phyloP scores from a whole-genome alignment of 768 basidiomycete genomes.

The Lactarius tabidus region DNA sequence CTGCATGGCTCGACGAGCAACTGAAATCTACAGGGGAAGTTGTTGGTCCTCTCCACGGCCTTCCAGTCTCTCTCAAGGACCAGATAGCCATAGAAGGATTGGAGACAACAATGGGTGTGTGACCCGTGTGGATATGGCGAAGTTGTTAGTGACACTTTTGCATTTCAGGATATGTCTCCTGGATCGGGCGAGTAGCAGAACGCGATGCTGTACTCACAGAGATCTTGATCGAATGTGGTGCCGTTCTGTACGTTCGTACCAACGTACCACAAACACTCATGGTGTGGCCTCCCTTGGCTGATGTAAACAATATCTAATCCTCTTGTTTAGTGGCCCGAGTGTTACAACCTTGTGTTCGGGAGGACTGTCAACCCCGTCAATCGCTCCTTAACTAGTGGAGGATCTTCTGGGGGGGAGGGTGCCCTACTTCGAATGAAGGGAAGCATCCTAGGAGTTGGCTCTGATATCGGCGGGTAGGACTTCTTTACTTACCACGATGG shows the following conservation, averaged over 20 bases:
- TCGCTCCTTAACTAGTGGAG: conserved; percentile 65
- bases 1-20: conserved; percentile 41
- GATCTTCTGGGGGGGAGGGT: conserved; percentile 85
- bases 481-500: conserved; percentile 6
- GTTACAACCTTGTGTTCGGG: conserved; percentile 75
- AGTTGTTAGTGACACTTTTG: neutral
- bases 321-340: conserved; percentile 61
- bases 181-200: conserved; percentile 47
- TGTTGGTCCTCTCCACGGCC: conserved; percentile 45
- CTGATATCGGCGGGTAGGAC: conserved; percentile 72
- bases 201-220: conserved; percentile 50
- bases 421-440: conserved; percentile 61
- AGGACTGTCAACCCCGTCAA: conserved; percentile 75
- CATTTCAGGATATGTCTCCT: conserved; percentile 47
- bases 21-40: conserved; percentile 37
- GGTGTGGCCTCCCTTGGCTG: conserved; percentile 30
- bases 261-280: conserved; percentile 56
- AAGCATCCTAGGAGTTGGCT: conserved; percentile 60
- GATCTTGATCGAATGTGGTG: conserved; percentile 51
- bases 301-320: conserved; percentile 2
- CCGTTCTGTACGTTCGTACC: conserved; percentile 53
- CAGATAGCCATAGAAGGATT: conserved; percentile 55
- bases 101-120: conserved; percentile 53
- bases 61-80: conserved; percentile 47
- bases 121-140: conserved; percentile 20